These are phyloP conservation scores for Escovopsis sp. DNA, from an alignment of 2,329 filamentous ascomycete genomes.

Conservation along the genomic window DNA sequence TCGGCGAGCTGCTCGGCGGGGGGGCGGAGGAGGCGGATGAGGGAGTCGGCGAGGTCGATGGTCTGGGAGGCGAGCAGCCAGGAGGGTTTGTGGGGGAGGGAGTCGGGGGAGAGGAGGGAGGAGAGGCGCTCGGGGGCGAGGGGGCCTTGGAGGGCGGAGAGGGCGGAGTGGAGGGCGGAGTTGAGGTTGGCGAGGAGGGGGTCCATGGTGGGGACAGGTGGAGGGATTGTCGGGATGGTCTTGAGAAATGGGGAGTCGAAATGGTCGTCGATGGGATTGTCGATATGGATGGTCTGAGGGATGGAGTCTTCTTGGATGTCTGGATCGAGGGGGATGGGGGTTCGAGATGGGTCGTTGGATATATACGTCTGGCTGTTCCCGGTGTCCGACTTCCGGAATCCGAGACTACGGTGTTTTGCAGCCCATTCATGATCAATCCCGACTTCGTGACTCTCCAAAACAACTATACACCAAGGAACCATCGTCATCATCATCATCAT, in stretches of 20 bases:
- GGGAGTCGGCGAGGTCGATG: constrained; percentile 2
- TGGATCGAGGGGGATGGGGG: no score
- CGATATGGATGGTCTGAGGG: no score
- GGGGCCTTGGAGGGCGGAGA: neutral
- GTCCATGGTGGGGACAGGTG: neutral
- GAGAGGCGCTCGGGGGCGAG: neutral
- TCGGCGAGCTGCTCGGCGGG: constrained; percentile 2
- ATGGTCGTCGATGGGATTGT: no score
- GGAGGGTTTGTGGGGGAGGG: neutral
- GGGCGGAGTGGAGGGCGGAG: neutral
- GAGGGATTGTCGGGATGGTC: no score
- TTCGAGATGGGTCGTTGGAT: no score
- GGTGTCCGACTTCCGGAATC: neutral
- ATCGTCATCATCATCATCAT: no score
- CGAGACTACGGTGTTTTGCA: neutral
- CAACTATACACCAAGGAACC: no score
- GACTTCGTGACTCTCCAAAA: no score
- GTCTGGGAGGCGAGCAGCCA: constrained; percentile 2
- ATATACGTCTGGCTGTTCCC: no score
- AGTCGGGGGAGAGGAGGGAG: neutral
- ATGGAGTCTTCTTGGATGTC: no score
- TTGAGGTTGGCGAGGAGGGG: neutral
- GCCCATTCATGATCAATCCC: neutral
- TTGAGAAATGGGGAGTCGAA: no score
- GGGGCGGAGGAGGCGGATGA: constrained; percentile 2